These are phyloP conservation scores for Piedraia hortae DNA, from an alignment of 2,329 filamentous ascomycete genomes.

Conservation along the genomic window DNA sequence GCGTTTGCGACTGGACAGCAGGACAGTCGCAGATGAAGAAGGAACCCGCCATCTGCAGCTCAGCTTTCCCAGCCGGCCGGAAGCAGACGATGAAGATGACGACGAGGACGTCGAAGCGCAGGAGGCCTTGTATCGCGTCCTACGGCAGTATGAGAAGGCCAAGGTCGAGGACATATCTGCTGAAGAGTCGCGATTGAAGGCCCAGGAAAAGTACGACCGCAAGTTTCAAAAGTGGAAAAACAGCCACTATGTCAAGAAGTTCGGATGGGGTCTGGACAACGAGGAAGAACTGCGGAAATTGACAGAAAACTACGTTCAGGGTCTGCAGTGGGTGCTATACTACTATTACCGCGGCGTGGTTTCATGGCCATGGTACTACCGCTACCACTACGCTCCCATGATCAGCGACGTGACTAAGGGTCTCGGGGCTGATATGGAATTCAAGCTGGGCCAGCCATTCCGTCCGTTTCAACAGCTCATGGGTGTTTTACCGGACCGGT, in stretches of 20 bases:
- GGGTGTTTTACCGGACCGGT: slow-evolving; percentile 90
- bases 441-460: slow-evolving; percentile 85
- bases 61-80: slow-evolving; percentile 26
- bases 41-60: slow-evolving; percentile 39
- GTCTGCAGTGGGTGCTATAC: slow-evolving; percentile 88
- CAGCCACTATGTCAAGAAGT: slow-evolving; percentile 74
- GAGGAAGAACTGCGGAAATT: slow-evolving; percentile 56
- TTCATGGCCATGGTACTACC: slow-evolving; percentile 96
- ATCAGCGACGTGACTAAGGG: slow-evolving; percentile 88
- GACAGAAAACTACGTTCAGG: slow-evolving; percentile 90
- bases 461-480: slow-evolving; percentile 87
- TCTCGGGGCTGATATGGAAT: slow-evolving; percentile 63
- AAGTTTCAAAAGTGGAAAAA: slow-evolving; percentile 89
- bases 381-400: slow-evolving; percentile 90
- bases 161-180: slow-evolving; percentile 53
- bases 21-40: slow-evolving; percentile 32
- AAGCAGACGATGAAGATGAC: slow-evolving; percentile 27
- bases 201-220: slow-evolving; percentile 63
- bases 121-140: slow-evolving; percentile 56
- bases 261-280: slow-evolving; percentile 61
- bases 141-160: slow-evolving; percentile 77
- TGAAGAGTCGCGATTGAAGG: slow-evolving; percentile 50
- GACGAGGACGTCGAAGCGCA: slow-evolving; percentile 63
- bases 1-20: slow-evolving; percentile 36
- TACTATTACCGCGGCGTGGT: slow-evolving; percentile 96